These are phyloP conservation scores for Fusarium burgessii DNA, from an alignment of 2,329 filamentous ascomycete species.

Conservation along the genomic window DNA sequence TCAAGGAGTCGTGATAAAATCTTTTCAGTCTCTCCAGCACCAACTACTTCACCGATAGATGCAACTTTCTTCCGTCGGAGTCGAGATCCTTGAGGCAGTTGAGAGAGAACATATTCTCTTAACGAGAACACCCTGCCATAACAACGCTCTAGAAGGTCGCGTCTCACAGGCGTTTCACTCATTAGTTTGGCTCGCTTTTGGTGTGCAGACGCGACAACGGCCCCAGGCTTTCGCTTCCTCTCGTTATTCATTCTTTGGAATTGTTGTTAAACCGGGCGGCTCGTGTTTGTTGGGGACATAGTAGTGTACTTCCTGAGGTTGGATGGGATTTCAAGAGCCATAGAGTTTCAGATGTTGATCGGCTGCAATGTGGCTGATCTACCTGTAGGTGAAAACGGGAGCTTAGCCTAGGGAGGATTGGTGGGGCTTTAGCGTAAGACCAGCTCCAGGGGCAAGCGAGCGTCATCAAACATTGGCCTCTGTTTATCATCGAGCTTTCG, in stretches of 20 bases:
- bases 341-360: neutral
- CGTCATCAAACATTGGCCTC: constrained; percentile 11
- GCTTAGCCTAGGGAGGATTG: constrained; percentile 9
- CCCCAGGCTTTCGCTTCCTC: constrained; percentile 46
- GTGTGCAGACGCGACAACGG: constrained; percentile 40
- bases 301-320: neutral
- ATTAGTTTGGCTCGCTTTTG: constrained; percentile 26
- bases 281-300: constrained; percentile 20
- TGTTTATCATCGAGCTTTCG: neutral
- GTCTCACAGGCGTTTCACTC: constrained; percentile 51
- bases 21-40: constrained; percentile 51
- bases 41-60: constrained; percentile 53
- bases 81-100: constrained; percentile 75
- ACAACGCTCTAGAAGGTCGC: constrained; percentile 76
- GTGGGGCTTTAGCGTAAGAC: neutral
- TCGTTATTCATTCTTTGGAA: constrained; percentile 41
- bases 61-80: constrained; percentile 69
- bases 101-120: constrained; percentile 75
- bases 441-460: constrained; percentile 23
- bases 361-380: constrained; percentile 26
- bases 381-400: neutral
- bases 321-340: constrained; percentile 11
- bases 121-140: constrained; percentile 75
- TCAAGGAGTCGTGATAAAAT: constrained; percentile 73
- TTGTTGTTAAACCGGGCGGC: constrained; percentile 1